Evolutionary conservation across 192 early-diverging fungal species (phyloP).

Genomic region (Umbelopsis isabellina): DNA sequence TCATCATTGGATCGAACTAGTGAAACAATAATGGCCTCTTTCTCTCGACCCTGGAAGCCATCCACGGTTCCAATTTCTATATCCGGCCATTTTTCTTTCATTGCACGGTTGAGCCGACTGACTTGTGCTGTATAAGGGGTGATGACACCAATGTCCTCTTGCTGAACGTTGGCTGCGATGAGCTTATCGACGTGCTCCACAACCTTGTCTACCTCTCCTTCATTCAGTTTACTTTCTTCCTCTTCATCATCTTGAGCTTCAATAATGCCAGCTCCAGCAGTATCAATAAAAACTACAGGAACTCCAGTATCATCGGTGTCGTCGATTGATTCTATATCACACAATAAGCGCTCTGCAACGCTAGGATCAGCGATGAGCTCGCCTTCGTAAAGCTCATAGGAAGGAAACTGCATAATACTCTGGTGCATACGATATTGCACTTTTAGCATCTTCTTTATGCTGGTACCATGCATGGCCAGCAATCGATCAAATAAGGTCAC

Average conservation of each 20-base stretch:
- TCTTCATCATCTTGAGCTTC: conserved; percentile 38
- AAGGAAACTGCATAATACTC: conserved; percentile 77
- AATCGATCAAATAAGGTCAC: conserved; percentile 85
- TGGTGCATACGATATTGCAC: conserved; percentile 92
- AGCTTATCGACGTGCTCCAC: conserved; percentile 65
- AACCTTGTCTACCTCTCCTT: conserved; percentile 72
- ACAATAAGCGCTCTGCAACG: conserved; percentile 67
- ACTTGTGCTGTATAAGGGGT: conserved; percentile 89
- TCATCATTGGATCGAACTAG: conserved; percentile 81
- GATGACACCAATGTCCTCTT: conserved; percentile 80
- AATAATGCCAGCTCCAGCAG: conserved; percentile 53
- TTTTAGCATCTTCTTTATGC: conserved; percentile 69
- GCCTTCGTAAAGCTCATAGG: conserved; percentile 69
- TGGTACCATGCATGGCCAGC: conserved; percentile 56
- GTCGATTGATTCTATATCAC: conserved; percentile 61
- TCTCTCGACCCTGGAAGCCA: conserved; percentile 92
- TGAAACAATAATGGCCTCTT: conserved; percentile 81
- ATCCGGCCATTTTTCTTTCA: conserved; percentile 58
- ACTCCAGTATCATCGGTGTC: conserved; percentile 61
- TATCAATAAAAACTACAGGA: conserved; percentile 75
- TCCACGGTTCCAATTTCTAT: conserved; percentile 87
- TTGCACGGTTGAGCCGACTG: conserved; percentile 46
- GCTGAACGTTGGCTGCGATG: conserved; percentile 60
- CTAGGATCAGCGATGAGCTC: conserved; percentile 64
- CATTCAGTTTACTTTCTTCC: conserved; percentile 74